Evolutionary conservation across 345 rosid genomes (phyloP).

Genomic region (Raphanus sativus): DNA sequence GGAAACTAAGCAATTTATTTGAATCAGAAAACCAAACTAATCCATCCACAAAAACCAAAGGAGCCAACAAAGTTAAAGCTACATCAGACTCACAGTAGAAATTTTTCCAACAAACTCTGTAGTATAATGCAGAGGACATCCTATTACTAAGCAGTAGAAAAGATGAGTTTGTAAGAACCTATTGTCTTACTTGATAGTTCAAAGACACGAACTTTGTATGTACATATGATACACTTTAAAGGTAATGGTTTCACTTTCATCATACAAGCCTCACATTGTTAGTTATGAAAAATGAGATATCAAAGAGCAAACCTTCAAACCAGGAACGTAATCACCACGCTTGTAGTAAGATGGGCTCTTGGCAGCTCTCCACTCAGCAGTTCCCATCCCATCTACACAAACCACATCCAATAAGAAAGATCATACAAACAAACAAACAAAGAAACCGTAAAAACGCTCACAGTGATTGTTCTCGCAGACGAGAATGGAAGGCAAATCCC

Average conservation of each 20-base stretch:
- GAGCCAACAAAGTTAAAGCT: neutral
- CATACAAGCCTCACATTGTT: neutral
- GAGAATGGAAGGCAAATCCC: constrained; percentile 93
- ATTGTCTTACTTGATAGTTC: neutral
- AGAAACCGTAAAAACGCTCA: constrained; percentile 25
- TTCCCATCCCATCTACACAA: constrained; percentile 92
- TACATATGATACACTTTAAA: neutral
- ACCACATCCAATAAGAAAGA: neutral
- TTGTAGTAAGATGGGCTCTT: constrained; percentile 89
- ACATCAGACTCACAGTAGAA: neutral
- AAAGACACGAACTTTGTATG: neutral
- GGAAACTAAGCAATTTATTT: constrained; percentile 2
- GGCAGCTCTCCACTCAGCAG: constrained; percentile 98
- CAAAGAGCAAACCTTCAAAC: constrained; percentile 71
- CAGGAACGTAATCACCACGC: constrained; percentile 99
- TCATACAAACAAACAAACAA: neutral
- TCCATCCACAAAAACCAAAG: neutral
- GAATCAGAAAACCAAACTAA: neutral
- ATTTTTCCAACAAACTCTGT: neutral
- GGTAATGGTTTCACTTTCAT: neutral
- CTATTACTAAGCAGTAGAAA: neutral
- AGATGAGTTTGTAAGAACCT: neutral
- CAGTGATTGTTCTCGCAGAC: constrained; percentile 99
- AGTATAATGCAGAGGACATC: neutral
- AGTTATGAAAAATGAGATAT: neutral